Conservation (phyloP, 2,329 filamentous ascomycete species). For the Cladosporium sp. region DNA sequence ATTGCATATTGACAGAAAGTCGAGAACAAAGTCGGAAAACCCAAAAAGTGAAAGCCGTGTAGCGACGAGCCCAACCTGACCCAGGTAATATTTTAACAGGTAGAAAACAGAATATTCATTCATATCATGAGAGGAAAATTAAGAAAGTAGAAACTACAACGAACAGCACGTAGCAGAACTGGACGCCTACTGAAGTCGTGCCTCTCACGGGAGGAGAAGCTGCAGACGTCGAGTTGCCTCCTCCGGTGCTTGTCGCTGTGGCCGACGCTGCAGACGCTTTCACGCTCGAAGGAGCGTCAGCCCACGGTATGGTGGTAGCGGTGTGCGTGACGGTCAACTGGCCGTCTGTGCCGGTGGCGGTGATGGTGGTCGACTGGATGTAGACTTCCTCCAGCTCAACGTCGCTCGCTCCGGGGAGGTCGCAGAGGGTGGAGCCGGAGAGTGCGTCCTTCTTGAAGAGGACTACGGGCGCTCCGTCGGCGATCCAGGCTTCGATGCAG, state of each 20-base stretch:
- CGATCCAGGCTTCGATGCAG: constrained; percentile 35
- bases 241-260: background rate
- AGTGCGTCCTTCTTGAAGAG: constrained; percentile 32
- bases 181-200: background rate
- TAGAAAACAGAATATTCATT: constrained; percentile 2
- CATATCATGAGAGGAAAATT: background rate
- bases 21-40: background rate
- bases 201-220: background rate
- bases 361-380: background rate
- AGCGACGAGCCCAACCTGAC: too few relatives aligned
- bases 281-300: constrained; percentile 8
- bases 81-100: background rate
- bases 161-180: background rate
- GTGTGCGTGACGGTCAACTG: constrained; percentile 10
- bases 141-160: constrained; percentile 1
- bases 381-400: constrained; percentile 1
- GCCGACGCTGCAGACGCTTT: background rate
- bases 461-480: constrained; percentile 36
- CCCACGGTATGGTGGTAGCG: constrained; percentile 10
- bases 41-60: background rate
- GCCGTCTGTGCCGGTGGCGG: background rate
- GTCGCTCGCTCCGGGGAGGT: constrained; percentile 5
- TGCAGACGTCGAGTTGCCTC: background rate
- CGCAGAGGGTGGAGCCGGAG: constrained; percentile 29
- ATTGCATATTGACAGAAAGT: background rate